phyloP scores from a whole-genome alignment of 2,329 filamentous ascomycete species.

The Cladosporium oxysporum region DNA sequence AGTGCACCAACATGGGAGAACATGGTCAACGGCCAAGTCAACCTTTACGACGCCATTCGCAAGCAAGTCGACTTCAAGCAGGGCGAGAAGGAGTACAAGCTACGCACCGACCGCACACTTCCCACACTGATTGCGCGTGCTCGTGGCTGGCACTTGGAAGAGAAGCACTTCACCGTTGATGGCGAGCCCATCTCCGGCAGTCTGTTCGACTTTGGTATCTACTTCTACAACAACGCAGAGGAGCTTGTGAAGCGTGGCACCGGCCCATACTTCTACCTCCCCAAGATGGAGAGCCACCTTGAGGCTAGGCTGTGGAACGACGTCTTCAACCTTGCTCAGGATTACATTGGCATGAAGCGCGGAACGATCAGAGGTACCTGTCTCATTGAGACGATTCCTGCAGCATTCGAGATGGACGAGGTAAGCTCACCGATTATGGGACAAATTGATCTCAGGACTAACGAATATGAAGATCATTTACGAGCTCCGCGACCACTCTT shows the following conservation, averaged over 20 bases:
- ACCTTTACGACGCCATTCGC: conserved; percentile 94
- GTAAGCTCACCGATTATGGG: conserved; percentile 32
- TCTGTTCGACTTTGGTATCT: conserved; percentile 96
- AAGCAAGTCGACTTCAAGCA: conserved; percentile 95
- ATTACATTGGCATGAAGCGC: conserved; percentile 83
- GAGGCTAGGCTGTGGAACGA: conserved; percentile 99
- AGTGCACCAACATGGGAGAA: conserved; percentile 97
- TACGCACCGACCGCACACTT: conserved; percentile 81
- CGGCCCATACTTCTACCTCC: conserved; percentile 96
- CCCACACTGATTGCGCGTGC: conserved; percentile 93
- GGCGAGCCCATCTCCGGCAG: conserved; percentile 90
- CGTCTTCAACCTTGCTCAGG: conserved; percentile 92
- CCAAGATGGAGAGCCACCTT: conserved; percentile 94
- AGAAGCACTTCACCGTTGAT: conserved; percentile 96
- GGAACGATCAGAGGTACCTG: conserved; percentile 95
- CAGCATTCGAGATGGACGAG: conserved; percentile 99
- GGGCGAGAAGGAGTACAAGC: conserved; percentile 94
- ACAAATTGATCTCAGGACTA: conserved; percentile 18
- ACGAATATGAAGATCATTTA: conserved; percentile 74
- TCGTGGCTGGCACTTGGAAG: conserved; percentile 95
- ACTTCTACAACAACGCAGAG: conserved; percentile 97
- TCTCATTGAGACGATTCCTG: conserved; percentile 95
- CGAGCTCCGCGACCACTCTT: conserved; percentile 93
- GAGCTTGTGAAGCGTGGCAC: conserved; percentile 81
- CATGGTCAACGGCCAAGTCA: conserved; percentile 98